Evolutionary conservation across 345 rosid species (phyloP), one percentile per base, ranked within the genome.

Genomic region (Populus davidiana): DNA sequence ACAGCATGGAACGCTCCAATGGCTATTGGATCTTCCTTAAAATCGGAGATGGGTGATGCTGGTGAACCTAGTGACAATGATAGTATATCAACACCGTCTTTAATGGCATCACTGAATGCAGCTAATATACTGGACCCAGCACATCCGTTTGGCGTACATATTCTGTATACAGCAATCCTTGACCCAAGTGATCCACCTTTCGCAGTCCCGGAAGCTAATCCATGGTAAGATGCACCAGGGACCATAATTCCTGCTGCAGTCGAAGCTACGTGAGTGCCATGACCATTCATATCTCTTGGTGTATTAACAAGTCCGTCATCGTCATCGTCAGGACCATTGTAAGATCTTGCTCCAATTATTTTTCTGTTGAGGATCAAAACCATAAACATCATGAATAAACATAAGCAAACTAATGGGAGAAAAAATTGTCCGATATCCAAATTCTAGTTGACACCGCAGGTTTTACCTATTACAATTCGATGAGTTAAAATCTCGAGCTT

Each of bases 1-100:
- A 85, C 84, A 0, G 98, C 97, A 50, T 93, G 98, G 74, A 91
- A 94, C 0, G 98, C 82, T 79, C 98, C 98, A 4, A 94, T 86
- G 67, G 97, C 92, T 16, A 93, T 87, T 18, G 95, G 91, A 81
- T 94, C 98, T 1, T 49, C 61, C 38, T 39, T 73, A 11, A 88
- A 9, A 7, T 84, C 86, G 1, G 84, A 80, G 11, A 10, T 41
- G 20, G 72, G 29, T 23, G 79, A 67, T 2, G 90, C 70, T 14
- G 41, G 12, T 35, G 27, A 80, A 69, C 98, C 98, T 7, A 93
- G 87, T 16, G 98, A 94, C 14, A 93, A 23, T 7, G 97, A 92
- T 27, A 93, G 73, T 33, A 93, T 82, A 76, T 93, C 90, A 1
- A 93, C 97, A 0, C 94, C 91, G 68, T 94, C 97, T 0, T 80